phyloP scores from a whole-genome alignment of 257 asterid species.

The Fraxinus cuspidata region DNA sequence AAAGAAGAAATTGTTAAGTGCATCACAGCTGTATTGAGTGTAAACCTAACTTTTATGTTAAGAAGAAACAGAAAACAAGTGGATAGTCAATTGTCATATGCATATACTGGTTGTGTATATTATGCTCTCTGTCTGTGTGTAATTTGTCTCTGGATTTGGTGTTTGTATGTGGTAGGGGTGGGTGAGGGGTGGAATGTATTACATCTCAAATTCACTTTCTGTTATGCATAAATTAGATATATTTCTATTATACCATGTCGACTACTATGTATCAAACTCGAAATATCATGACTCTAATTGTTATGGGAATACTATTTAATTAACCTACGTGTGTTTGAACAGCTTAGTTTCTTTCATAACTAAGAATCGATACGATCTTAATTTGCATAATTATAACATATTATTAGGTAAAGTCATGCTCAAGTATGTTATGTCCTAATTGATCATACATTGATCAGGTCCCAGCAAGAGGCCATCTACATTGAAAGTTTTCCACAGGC shows the following conservation, averaged over 20 bases:
- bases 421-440: neutral
- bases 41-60: constrained; percentile 13
- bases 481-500: constrained; percentile 48
- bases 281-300: no score
- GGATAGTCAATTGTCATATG: constrained; percentile 1
- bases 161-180: neutral
- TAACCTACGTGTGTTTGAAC: no score
- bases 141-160: neutral
- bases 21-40: constrained; percentile 24
- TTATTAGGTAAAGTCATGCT: neutral
- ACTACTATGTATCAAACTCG: neutral
- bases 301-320: no score
- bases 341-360: no score
- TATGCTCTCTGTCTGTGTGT: neutral
- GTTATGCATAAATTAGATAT: neutral
- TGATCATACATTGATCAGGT: constrained; percentile 39
- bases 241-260: neutral
- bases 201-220: neutral
- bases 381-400: neutral
- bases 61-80: constrained; percentile 20
- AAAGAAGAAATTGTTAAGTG: constrained; percentile 11
- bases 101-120: neutral
- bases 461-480: constrained; percentile 46
- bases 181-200: neutral
- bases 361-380: neutral